A percentile compares a stretch with the other conserved stretches of the same genome.
Conservation (phyloP, 768 basidiomycete species). For the Phylloporus sp. region DNA sequence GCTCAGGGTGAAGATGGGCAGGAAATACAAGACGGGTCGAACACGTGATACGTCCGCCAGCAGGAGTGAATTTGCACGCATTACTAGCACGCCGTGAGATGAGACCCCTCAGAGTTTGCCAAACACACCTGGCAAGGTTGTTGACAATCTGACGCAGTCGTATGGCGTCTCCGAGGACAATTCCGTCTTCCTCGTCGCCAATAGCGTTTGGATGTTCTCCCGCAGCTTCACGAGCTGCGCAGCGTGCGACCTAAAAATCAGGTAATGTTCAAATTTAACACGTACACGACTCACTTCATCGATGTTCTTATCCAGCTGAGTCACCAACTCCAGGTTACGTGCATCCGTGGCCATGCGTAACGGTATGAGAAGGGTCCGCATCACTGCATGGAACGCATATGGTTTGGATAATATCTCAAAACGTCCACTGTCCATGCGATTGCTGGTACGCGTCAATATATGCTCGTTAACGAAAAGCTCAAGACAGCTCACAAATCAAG, state of each 20-base stretch:
- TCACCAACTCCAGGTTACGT: constrained; percentile 59
- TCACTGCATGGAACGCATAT: constrained; percentile 72
- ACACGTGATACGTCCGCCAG: constrained; percentile 63
- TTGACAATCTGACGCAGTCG: constrained; percentile 77
- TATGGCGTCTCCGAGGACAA: constrained; percentile 82
- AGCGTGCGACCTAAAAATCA: constrained; percentile 47
- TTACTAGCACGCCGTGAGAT: constrained; percentile 41
- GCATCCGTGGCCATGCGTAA: constrained; percentile 64
- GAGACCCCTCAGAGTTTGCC: not conserved
- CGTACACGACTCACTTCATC: constrained; percentile 41
- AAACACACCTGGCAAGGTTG: constrained; percentile 65
- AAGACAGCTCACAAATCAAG: constrained; percentile 60
- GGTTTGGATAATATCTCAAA: constrained; percentile 69
- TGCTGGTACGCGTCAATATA: constrained; percentile 37
- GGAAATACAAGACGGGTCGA: constrained; percentile 55
- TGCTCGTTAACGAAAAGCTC: not conserved
- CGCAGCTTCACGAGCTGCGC: constrained; percentile 54
- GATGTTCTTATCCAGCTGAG: constrained; percentile 62
- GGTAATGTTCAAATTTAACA: not conserved
- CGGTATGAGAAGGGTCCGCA: constrained; percentile 69
- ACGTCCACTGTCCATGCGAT: constrained; percentile 81
- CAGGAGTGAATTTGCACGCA: constrained; percentile 74
- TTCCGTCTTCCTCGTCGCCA: constrained; percentile 44
- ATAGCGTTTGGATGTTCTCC: constrained; percentile 37
- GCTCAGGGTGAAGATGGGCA: constrained; percentile 16